phyloP scores from a whole-genome alignment of 2,329 filamentous ascomycete species.

The Xylariaceae sp. region DNA sequence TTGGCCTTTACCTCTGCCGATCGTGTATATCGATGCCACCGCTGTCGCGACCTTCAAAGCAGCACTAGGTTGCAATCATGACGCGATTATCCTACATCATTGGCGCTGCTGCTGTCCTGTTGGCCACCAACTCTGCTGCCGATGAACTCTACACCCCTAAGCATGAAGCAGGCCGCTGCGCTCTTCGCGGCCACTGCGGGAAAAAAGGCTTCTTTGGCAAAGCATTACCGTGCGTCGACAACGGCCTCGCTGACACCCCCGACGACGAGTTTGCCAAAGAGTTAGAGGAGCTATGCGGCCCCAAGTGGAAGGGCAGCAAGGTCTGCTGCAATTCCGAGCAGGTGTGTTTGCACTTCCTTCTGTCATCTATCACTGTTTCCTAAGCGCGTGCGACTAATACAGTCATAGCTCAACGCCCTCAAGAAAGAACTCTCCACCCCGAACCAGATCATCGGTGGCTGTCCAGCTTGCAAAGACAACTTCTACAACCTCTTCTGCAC shows the following conservation, averaged over 20 bases:
- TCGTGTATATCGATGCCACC: too few relatives aligned
- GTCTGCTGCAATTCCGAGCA: conserved; percentile 83
- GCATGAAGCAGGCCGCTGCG: conserved; percentile 84
- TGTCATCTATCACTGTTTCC: neutral
- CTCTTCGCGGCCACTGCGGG: conserved; percentile 86
- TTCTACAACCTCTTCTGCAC: conserved; percentile 98
- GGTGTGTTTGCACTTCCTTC: conserved; percentile 37
- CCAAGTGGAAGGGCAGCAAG: conserved; percentile 75
- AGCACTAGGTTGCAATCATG: conserved; percentile 31
- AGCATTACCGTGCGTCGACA: conserved; percentile 88
- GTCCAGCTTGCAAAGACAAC: conserved; percentile 95
- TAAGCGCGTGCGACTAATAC: conserved; percentile 15
- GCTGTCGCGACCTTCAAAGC: conserved; percentile 4
- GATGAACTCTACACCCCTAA: conserved; percentile 45
- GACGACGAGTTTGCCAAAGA: conserved; percentile 66
- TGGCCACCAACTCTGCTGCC: conserved; percentile 29
- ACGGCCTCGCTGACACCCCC: conserved; percentile 72
- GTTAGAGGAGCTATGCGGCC: conserved; percentile 78
- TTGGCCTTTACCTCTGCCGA: neutral
- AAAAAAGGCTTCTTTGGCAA: conserved; percentile 86
- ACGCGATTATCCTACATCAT: conserved; percentile 33
- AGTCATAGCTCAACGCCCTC: conserved; percentile 64
- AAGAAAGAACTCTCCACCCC: conserved; percentile 81
- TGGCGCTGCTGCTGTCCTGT: conserved; percentile 30
- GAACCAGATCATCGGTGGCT: conserved; percentile 83